These are phyloP conservation scores for Phytophthora citricola DNA, from an alignment of 352 stramenopile genomes.

Conservation along the genomic window DNA sequence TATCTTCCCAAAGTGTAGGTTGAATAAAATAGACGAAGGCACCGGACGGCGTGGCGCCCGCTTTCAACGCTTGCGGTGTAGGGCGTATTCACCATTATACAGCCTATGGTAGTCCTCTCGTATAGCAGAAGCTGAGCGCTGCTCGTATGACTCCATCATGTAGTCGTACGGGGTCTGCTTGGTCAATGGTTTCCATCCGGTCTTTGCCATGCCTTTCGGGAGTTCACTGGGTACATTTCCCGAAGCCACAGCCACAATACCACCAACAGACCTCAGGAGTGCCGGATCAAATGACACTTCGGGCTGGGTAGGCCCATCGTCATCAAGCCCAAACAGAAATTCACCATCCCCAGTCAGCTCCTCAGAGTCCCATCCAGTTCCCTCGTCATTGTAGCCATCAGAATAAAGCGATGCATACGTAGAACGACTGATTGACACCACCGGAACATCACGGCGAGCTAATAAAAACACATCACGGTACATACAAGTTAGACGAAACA, in stretches of 20 bases:
- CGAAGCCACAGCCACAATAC: not conserved
- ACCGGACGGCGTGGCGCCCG: not conserved
- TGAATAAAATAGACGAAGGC: constrained; percentile 7
- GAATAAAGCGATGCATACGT: not conserved
- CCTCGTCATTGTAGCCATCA: not conserved
- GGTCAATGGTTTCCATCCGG: not conserved
- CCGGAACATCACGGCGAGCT: not conserved
- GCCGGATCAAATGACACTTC: not conserved
- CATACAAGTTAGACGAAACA: not conserved
- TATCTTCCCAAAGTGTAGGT: constrained; percentile 3
- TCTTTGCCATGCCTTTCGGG: not conserved
- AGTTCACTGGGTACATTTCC: not conserved
- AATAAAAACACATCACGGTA: not conserved
- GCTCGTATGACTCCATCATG: constrained; percentile 9
- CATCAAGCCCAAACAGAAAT: not conserved
- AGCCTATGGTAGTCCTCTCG: constrained; percentile 1
- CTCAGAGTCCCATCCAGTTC: not conserved
- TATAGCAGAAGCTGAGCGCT: not conserved
- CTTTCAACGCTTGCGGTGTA: not conserved
- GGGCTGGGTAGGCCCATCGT: not conserved
- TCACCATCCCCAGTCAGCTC: not conserved
- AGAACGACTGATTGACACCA: not conserved
- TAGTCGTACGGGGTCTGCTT: constrained; percentile 5
- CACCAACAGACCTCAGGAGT: not conserved
- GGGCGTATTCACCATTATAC: constrained; percentile 9